These are phyloP conservation scores for Leersia perrieri DNA, from an alignment of 176 grass and related monocot species.

Conservation along the genomic window DNA sequence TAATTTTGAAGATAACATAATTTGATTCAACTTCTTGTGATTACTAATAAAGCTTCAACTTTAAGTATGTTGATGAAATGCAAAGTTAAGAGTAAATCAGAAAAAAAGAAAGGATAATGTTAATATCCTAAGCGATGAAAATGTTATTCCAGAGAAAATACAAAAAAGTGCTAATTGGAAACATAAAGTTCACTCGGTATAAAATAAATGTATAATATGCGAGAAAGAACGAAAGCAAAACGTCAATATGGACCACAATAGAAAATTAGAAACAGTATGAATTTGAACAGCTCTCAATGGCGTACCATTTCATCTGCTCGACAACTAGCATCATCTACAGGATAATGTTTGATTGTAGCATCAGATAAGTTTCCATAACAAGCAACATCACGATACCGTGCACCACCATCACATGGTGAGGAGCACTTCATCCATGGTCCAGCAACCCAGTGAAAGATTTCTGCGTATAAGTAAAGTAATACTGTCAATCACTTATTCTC, in stretches of 20 bases:
- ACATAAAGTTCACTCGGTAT: background rate
- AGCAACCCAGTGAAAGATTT: slow-evolving; percentile 72
- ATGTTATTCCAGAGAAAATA: background rate
- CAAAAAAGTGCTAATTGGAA: background rate
- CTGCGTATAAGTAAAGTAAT: slow-evolving; percentile 23
- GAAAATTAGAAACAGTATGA: background rate
- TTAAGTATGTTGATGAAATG: background rate
- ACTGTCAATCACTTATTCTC: slow-evolving; percentile 5
- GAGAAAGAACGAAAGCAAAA: background rate
- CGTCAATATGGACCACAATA: background rate
- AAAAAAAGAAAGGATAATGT: background rate
- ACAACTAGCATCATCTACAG: slow-evolving; percentile 76
- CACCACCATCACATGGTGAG: slow-evolving; percentile 77
- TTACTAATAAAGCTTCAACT: background rate
- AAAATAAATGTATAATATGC: background rate
- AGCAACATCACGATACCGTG: slow-evolving; percentile 64
- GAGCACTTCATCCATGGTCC: slow-evolving; percentile 80
- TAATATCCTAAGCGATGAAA: background rate
- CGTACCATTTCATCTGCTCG: slow-evolving; percentile 56
- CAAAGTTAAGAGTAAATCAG: background rate
- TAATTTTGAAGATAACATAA: background rate
- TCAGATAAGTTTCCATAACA: slow-evolving; percentile 68
- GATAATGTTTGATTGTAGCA: slow-evolving; percentile 61
- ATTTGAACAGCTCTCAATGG: background rate
- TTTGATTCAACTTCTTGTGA: background rate